Evolutionary conservation across 139 green algal species (phyloP).

Genomic region (Coelastrella sp.): DNA sequence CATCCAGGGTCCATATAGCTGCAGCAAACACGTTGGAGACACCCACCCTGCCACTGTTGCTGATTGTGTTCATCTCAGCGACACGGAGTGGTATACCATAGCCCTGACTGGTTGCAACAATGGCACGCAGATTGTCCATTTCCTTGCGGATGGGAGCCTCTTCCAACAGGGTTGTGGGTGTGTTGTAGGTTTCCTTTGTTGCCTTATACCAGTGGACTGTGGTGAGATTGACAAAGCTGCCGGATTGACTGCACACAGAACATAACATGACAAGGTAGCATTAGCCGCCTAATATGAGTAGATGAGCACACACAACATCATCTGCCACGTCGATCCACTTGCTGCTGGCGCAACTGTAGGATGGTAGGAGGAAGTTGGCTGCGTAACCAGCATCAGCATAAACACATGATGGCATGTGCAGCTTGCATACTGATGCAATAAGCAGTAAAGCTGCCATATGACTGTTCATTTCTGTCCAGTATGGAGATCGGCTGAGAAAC

Average conservation of each 20-base stretch:
- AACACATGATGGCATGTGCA: too few relatives aligned
- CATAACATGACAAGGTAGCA: background rate
- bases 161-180: constrained; percentile 36
- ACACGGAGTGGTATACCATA: constrained; percentile 43
- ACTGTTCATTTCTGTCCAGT: too few relatives aligned
- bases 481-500: background rate
- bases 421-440: too few relatives aligned
- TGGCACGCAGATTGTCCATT: constrained; percentile 40
- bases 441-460: too few relatives aligned
- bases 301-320: background rate
- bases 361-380: too few relatives aligned
- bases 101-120: constrained; percentile 17
- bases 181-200: constrained; percentile 50
- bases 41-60: constrained; percentile 45
- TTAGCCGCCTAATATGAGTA: background rate
- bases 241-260: background rate
- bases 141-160: constrained; percentile 47
- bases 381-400: too few relatives aligned
- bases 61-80: constrained; percentile 50
- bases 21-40: constrained; percentile 47
- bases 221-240: background rate
- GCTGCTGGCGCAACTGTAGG: too few relatives aligned
- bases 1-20: constrained; percentile 48
- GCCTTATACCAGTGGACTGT: constrained; percentile 54
- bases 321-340: too few relatives aligned